Percentiles rank a stretch among this genome's conserved stretches.
Conservation (phyloP, 148 eudicot genomes). For the Oxyria digyna region DNA sequence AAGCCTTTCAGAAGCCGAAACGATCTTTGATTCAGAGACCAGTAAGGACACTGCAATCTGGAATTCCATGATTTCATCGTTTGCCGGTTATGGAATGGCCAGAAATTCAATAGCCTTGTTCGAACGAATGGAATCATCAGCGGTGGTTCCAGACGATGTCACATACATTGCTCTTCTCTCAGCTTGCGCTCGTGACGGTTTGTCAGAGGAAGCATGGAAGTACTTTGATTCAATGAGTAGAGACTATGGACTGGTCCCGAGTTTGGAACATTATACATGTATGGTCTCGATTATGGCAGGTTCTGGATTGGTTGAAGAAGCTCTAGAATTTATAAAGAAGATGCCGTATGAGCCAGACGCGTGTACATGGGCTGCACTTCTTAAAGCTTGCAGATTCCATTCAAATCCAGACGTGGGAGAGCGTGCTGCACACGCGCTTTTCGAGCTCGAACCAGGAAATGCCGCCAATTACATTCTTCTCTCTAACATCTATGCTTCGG, state of each 20-base stretch:
- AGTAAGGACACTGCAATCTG: slow-evolving; percentile 31
- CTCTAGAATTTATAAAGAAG: slow-evolving; percentile 25
- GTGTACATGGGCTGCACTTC: slow-evolving; percentile 43
- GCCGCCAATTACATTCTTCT: slow-evolving; percentile 41
- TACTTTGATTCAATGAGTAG: slow-evolving; percentile 35
- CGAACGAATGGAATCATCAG: slow-evolving; percentile 24
- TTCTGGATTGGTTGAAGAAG: slow-evolving; percentile 35
- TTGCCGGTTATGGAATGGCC: slow-evolving; percentile 43
- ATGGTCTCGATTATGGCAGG: slow-evolving; percentile 37
- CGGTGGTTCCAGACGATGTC: slow-evolving; percentile 26
- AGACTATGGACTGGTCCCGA: slow-evolving; percentile 25
- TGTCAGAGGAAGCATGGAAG: slow-evolving; percentile 32
- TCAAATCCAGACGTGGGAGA: slow-evolving; percentile 33
- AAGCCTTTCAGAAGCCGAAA: slow-evolving; percentile 25
- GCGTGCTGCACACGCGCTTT: slow-evolving; percentile 28
- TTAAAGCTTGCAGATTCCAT: slow-evolving; percentile 35
- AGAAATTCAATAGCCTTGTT: slow-evolving; percentile 29
- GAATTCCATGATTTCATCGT: slow-evolving; percentile 45
- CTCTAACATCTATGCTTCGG: slow-evolving; percentile 37
- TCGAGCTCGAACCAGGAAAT: slow-evolving; percentile 43
- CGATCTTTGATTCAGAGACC: slow-evolving; percentile 8
- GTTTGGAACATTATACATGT: slow-evolving; percentile 50
- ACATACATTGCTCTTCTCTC: slow-evolving; percentile 40
- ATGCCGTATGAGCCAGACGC: slow-evolving; percentile 46
- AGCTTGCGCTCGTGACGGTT: slow-evolving; percentile 46